phyloP scores from a whole-genome alignment of 306 rosid species.

The Neltuma alba region DNA sequence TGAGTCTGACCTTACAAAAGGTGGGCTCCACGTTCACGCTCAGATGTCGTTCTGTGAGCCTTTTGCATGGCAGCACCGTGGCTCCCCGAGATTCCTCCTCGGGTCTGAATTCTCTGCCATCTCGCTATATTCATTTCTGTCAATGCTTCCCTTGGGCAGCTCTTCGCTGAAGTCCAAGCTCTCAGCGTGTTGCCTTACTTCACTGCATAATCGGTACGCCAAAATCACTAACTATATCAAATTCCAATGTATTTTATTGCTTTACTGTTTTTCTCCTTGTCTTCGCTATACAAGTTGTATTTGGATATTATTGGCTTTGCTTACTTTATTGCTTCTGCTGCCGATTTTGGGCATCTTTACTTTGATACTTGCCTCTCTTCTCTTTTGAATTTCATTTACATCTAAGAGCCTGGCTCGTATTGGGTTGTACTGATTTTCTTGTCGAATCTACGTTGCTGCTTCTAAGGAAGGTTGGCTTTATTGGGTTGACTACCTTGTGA shows the following conservation, averaged over 20 bases:
- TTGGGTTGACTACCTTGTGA: no score
- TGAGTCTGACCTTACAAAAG: neutral
- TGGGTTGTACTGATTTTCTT: no score
- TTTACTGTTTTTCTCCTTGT: neutral
- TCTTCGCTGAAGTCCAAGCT: slow-evolving; percentile 51
- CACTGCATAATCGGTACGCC: slow-evolving; percentile 37
- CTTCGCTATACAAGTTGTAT: slow-evolving; percentile 16
- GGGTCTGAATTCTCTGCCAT: neutral
- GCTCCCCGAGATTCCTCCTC: slow-evolving; percentile 36
- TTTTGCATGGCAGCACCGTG: slow-evolving; percentile 47
- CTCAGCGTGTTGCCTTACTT: slow-evolving; percentile 31
- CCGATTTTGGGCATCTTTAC: slow-evolving; percentile 13
- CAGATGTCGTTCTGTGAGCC: slow-evolving; percentile 25
- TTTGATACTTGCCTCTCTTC: slow-evolving; percentile 29
- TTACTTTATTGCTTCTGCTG: slow-evolving; percentile 9
- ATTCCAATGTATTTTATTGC: neutral
- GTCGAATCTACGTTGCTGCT: no score
- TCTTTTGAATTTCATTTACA: slow-evolving; percentile 28
- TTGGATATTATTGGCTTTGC: slow-evolving; percentile 23
- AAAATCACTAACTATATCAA: slow-evolving; percentile 23
- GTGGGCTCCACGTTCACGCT: slow-evolving; percentile 43
- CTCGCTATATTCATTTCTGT: slow-evolving; percentile 28
- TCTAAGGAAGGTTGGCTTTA: no score
- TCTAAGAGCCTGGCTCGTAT: slow-evolving; percentile 5
- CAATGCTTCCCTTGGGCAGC: slow-evolving; percentile 47